A percentile compares a stretch with the other conserved stretches of the same genome.
Conservation (phyloP, 73 alveolate species). For the Blepharisma japonicum region DNA sequence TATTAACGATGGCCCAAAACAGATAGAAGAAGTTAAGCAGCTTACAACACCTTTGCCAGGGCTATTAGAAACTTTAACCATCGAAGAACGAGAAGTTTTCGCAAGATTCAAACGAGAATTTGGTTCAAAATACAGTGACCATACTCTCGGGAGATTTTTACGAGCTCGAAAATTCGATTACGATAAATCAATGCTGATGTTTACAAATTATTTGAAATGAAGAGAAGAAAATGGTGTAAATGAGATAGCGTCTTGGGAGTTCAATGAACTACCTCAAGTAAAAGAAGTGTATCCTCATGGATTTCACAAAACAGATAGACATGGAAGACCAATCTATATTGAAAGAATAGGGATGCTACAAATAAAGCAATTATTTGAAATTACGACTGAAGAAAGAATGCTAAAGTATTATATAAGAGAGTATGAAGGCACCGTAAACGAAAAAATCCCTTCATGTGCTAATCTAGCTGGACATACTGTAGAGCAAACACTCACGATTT, state of each 20-base stretch:
- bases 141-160: conserved; percentile 64
- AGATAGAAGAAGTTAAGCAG: too few species aligned
- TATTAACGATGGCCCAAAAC: too few species aligned
- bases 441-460: conserved; percentile 70
- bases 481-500: conserved; percentile 48
- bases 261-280: conserved; percentile 37
- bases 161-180: conserved; percentile 78
- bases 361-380: conserved; percentile 49
- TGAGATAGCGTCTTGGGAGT: conserved; percentile 39
- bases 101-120: too few species aligned
- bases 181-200: conserved; percentile 69
- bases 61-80: too few species aligned
- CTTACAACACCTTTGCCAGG: too few species aligned
- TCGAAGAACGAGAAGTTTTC: too few species aligned
- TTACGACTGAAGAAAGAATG: conserved; percentile 61
- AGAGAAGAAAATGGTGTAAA: conserved; percentile 70
- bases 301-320: conserved; percentile 64
- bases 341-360: conserved; percentile 60
- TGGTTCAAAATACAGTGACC: conserved; percentile 33
- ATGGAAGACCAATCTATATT: conserved; percentile 75
- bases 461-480: conserved; percentile 54
- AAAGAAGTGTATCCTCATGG: conserved; percentile 68
- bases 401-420: conserved; percentile 64
- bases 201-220: conserved; percentile 67
- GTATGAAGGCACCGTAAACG: conserved; percentile 61